These are phyloP conservation scores for Lupinus albus DNA, from an alignment of 306 rosid genomes.

Conservation along the genomic window DNA sequence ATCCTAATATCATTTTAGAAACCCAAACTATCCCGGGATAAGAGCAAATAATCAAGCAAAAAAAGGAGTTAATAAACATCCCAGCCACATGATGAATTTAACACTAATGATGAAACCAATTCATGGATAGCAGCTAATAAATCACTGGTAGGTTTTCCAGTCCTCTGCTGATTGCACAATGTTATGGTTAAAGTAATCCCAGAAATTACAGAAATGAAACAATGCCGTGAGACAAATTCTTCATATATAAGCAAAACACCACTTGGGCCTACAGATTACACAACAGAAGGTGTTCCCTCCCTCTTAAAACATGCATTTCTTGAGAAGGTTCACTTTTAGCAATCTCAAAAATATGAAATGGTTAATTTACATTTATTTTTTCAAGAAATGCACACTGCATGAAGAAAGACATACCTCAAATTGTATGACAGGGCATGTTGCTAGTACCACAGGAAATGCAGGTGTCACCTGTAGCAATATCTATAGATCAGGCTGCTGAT, in stretches of 20 bases:
- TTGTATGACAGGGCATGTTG: constrained; percentile 78
- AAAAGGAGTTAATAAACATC: constrained; percentile 31
- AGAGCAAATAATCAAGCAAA: constrained; percentile 15
- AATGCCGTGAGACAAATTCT: constrained; percentile 3
- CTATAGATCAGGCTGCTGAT: constrained; percentile 43
- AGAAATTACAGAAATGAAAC: constrained; percentile 27
- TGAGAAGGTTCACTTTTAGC: constrained; percentile 25
- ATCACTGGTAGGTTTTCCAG: constrained; percentile 12
- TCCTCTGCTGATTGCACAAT: not conserved
- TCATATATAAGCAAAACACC: not conserved
- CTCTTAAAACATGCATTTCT: constrained; percentile 32
- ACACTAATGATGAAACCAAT: constrained; percentile 4
- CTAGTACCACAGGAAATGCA: constrained; percentile 71
- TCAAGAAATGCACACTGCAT: constrained; percentile 20
- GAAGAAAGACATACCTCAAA: constrained; percentile 69
- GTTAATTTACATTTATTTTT: constrained; percentile 27
- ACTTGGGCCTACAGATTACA: constrained; percentile 21
- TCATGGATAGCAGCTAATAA: constrained; percentile 19
- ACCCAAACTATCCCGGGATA: constrained; percentile 24
- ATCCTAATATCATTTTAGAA: constrained; percentile 11
- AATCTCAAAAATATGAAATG: constrained; percentile 23
- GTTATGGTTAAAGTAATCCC: constrained; percentile 17
- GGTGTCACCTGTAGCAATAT: constrained; percentile 80
- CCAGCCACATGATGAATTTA: constrained; percentile 16
- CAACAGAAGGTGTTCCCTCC: constrained; percentile 21